phyloP scores from a whole-genome alignment of 1,284 basidiomycete species.

The Bjerkandera adusta region DNA sequence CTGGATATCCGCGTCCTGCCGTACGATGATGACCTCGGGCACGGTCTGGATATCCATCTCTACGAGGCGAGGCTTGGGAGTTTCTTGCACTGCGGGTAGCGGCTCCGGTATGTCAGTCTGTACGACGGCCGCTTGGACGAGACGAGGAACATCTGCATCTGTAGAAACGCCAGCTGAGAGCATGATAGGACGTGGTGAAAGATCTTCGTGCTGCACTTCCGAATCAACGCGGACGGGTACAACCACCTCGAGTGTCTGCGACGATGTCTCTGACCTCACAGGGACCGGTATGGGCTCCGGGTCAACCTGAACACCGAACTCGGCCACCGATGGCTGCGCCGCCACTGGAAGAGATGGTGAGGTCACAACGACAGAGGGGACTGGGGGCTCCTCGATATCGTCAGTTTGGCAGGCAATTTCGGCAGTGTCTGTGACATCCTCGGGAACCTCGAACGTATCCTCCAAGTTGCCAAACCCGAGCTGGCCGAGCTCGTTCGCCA shows the following conservation, averaged over 20 bases:
- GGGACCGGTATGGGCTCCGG: slow-evolving; percentile 38
- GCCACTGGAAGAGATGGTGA: slow-evolving; percentile 23
- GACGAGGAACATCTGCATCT: slow-evolving; percentile 11
- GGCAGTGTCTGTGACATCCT: slow-evolving; percentile 43
- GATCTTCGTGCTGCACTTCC: slow-evolving; percentile 40
- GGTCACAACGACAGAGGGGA: slow-evolving; percentile 20
- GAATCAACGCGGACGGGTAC: slow-evolving; percentile 30
- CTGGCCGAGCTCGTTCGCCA: slow-evolving; percentile 64
- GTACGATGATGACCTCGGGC: slow-evolving; percentile 19
- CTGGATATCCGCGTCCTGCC: slow-evolving; percentile 34
- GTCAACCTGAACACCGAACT: slow-evolving; percentile 46
- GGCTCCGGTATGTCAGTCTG: slow-evolving; percentile 36
- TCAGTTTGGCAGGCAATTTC: slow-evolving; percentile 68
- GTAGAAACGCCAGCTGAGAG: slow-evolving; percentile 33
- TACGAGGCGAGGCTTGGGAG: slow-evolving; percentile 22
- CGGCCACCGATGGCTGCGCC: slow-evolving; percentile 27
- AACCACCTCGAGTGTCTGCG: slow-evolving; percentile 48
- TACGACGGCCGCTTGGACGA: slow-evolving; percentile 3
- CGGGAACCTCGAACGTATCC: slow-evolving; percentile 37
- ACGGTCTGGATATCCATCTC: slow-evolving; percentile 31
- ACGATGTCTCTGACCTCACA: slow-evolving; percentile 39
- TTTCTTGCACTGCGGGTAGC: slow-evolving; percentile 33
- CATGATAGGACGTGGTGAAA: slow-evolving; percentile 28
- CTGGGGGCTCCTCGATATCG: slow-evolving; percentile 36
- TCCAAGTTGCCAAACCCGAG: slow-evolving; percentile 30